A percentile compares a stretch with the other conserved stretches of the same genome.
Evolutionary conservation across 371 early-diverging fungal species (phyloP).

Genomic region (Apophysomyces trapeziformis): DNA sequence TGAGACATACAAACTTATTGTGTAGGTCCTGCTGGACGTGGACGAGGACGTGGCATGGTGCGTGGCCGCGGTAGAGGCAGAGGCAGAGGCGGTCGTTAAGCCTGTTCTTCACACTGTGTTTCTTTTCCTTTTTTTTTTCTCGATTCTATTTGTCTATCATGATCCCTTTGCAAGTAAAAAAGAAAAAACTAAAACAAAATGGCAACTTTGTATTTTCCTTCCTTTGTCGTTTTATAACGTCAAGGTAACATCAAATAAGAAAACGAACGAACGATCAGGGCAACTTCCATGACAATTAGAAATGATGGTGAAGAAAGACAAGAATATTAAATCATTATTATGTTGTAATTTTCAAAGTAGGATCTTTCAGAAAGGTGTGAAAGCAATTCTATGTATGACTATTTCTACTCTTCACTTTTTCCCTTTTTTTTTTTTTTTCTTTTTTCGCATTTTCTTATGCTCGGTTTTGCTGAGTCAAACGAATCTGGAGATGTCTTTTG

Average conservation of each 20-base stretch:
- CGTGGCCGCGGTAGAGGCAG: conserved; percentile 65
- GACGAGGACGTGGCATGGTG: conserved; percentile 60
- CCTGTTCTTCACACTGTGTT: neutral
- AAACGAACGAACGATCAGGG: too few species aligned
- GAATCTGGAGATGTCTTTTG: conserved; percentile 11
- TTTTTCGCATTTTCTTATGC: neutral
- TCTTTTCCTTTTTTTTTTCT: neutral
- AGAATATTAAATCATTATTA: neutral
- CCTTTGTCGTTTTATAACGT: neutral
- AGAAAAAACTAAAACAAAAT: neutral
- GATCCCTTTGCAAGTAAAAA: conserved; percentile 2
- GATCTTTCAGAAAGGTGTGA: too few species aligned
- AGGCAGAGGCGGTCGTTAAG: conserved; percentile 46
- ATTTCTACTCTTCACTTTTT: neutral
- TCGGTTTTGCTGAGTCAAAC: neutral
- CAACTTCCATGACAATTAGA: too few species aligned
- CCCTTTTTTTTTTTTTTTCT: too few species aligned
- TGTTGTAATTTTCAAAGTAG: neutral
- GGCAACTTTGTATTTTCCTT: conserved; percentile 6
- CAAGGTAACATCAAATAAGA: too few species aligned
- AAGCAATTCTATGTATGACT: neutral
- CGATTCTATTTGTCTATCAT: neutral
- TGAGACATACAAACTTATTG: conserved; percentile 10
- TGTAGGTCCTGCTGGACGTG: conserved; percentile 48
- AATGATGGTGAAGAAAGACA: neutral